Conservation (phyloP, 129 eudicot species). For the Arctium minus region DNA sequence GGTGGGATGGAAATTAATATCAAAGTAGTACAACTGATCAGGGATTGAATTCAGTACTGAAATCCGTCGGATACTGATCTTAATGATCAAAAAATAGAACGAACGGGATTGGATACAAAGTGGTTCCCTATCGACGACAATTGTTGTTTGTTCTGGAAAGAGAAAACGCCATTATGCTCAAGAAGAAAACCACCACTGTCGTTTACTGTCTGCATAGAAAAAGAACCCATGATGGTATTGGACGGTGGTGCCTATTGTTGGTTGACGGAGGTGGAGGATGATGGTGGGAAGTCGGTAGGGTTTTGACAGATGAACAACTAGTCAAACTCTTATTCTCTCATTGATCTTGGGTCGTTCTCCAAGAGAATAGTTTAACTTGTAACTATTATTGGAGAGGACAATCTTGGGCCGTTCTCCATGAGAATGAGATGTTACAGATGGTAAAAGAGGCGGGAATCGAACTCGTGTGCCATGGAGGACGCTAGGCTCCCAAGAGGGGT, state of each 20-base stretch:
- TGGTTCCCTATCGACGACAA: constrained; percentile 1
- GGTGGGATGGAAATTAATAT: background rate
- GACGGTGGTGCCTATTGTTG: constrained; percentile 5
- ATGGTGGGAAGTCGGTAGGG: constrained; percentile 22
- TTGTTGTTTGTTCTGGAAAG: constrained; percentile 10
- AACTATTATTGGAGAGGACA: background rate
- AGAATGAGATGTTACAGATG: too few relatives aligned
- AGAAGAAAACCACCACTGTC: constrained; percentile 2
- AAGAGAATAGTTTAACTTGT: constrained; percentile 7
- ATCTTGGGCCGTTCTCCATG: too few relatives aligned
- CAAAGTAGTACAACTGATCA: background rate
- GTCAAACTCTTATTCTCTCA: constrained; percentile 21
- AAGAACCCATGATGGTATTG: constrained; percentile 12
- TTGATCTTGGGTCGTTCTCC: constrained; percentile 11
- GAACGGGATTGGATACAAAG: constrained; percentile 7
- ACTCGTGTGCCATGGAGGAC: too few relatives aligned
- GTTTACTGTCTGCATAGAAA: constrained; percentile 3
- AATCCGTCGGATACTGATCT: background rate
- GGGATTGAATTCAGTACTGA: background rate
- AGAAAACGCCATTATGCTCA: background rate
- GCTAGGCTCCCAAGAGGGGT: too few relatives aligned
- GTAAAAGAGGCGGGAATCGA: too few relatives aligned
- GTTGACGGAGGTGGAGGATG: background rate
- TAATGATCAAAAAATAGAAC: constrained; percentile 17
- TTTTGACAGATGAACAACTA: constrained; percentile 21